These are phyloP conservation scores for Penicillium argentinense DNA, from an alignment of 495 filamentous ascomycete genomes.

Conservation along the genomic window DNA sequence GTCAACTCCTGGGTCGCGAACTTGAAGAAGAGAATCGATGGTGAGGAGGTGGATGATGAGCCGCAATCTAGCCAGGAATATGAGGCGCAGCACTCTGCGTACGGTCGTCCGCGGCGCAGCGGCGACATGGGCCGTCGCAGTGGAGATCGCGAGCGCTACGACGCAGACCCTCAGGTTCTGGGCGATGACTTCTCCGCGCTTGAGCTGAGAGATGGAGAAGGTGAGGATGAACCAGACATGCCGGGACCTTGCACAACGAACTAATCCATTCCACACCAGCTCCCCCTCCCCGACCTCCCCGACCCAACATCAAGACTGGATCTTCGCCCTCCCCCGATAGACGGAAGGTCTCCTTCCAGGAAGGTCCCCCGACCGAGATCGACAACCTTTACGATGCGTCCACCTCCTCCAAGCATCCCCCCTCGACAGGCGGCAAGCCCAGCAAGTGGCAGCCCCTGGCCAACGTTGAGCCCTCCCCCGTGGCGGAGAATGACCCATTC, in stretches of 20 bases:
- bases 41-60: constrained; percentile 64
- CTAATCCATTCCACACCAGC: too few relatives aligned
- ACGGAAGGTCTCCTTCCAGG: constrained; percentile 78
- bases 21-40: constrained; percentile 88
- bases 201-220: constrained; percentile 76
- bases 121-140: constrained; percentile 65
- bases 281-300: constrained; percentile 53
- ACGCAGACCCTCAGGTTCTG: constrained; percentile 90
- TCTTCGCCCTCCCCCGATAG: constrained; percentile 60
- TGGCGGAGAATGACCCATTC: constrained; percentile 92
- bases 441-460: constrained; percentile 98
- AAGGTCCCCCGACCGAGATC: constrained; percentile 69
- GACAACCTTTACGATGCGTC: constrained; percentile 73
- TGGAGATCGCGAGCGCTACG: constrained; percentile 83
- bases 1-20: constrained; percentile 91
- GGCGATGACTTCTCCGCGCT: constrained; percentile 90
- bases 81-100: constrained; percentile 37
- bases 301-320: constrained; percentile 74
- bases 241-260: too few relatives aligned
- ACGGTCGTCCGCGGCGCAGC: constrained; percentile 51
- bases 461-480: constrained; percentile 80
- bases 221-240: constrained; percentile 44
- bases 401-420: constrained; percentile 45
- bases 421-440: constrained; percentile 54
- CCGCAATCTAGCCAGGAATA: constrained; percentile 44